These are phyloP conservation scores for Cryptococcus jaspeensis DNA, from an alignment of 1,284 basidiomycete species.

Conservation along the genomic window DNA sequence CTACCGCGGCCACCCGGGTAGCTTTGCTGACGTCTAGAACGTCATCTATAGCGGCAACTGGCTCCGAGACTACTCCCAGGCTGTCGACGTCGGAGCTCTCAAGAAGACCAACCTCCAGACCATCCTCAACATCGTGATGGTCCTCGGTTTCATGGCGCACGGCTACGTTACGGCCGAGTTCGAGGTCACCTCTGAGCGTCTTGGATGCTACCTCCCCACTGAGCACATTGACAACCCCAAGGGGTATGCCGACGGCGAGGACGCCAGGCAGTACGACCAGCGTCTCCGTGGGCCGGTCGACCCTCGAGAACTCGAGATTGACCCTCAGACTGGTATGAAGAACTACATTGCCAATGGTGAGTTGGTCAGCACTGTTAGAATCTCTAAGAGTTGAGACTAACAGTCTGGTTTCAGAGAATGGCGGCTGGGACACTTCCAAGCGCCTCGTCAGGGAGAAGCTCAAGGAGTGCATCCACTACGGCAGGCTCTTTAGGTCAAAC, in stretches of 20 bases:
- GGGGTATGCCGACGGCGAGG: constrained; percentile 82
- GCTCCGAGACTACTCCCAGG: constrained; percentile 75
- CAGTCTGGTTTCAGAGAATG: constrained; percentile 56
- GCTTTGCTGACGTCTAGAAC: constrained; percentile 53
- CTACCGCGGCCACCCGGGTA: constrained; percentile 50
- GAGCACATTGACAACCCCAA: constrained; percentile 86
- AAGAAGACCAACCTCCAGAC: constrained; percentile 70
- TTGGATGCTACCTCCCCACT: constrained; percentile 81
- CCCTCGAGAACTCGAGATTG: constrained; percentile 79
- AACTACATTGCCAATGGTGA: constrained; percentile 87
- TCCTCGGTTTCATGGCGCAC: constrained; percentile 76
- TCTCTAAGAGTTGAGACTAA: neutral
- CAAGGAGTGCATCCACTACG: constrained; percentile 65
- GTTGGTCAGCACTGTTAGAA: constrained; percentile 6
- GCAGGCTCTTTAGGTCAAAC: constrained; percentile 56
- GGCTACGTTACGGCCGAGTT: constrained; percentile 75
- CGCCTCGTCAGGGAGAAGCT: constrained; percentile 75
- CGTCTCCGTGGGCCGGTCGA: constrained; percentile 73
- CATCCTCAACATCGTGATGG: constrained; percentile 84
- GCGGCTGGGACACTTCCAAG: constrained; percentile 84
- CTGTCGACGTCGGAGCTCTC: constrained; percentile 76
- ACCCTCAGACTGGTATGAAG: constrained; percentile 87
- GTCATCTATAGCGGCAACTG: constrained; percentile 42
- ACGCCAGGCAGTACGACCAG: constrained; percentile 72
- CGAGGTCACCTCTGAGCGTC: constrained; percentile 81